Base-by-base conservation (phyloP, 2,329 filamentous ascomycete genomes). In the Botryotinia narcissicola region DNA sequence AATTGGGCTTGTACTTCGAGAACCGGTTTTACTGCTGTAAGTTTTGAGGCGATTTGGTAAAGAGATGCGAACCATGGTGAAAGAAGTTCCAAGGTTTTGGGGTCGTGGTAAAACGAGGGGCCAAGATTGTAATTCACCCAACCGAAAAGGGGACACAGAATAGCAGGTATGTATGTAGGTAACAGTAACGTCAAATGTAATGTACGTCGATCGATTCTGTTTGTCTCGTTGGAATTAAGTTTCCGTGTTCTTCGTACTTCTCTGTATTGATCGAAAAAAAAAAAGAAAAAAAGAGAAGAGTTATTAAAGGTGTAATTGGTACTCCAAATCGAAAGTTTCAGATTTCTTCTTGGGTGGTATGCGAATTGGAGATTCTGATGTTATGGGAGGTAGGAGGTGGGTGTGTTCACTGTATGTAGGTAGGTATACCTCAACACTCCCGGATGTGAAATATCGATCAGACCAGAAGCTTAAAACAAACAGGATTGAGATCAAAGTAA, bases 11-110 rank as follows among this genome's bases (percentile, higher is more conserved):
- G 81, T 82, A 77, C 80, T 83, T 79, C 81, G 81, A 78, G 82
- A 83, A 78, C 81, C 82, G 64, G 60, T 75, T 60, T 48, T 40
- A 40, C 37, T 75, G 72, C 70, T 78, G 79, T 84, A 83, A 76
- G 82, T 84, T 82, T 86, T 88, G 75, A 89, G 84, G 71, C 88
- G 87, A 78, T 84, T 83, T 74, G 87, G 86, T 48, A 90, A 81
- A 68, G 85, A 84, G 75, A 89, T 84, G 78, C 86, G 88, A 76
- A 87, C 85, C 86, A 87, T 87, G 78, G 72, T 82, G 75, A 32
- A 59, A 69, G 51, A 35, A 42, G 69, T 62, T 62, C 60, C 60
- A 62, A 62, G 60, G 60, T 62, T 62, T 57, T 68, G 25, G 62
- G 42, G 68, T 40, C 25, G 54, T 67, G 71, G 54, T 69, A 46